phyloP scores from a whole-genome alignment of 176 grass and related monocot genomes.

The Cenchrus fungigraminus region DNA sequence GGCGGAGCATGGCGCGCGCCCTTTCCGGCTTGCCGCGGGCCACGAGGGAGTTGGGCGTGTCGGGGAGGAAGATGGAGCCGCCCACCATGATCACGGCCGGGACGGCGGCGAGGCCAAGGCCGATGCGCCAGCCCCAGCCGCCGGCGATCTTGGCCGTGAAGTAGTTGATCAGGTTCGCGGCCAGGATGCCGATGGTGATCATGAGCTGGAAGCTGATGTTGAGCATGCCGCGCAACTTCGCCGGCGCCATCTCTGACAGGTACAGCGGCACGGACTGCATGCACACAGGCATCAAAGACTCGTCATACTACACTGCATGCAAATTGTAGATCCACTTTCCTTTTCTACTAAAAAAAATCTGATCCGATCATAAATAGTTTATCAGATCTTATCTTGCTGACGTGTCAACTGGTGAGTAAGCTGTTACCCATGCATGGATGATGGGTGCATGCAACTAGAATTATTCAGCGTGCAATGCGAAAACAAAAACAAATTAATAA shows the following conservation, averaged over 20 bases:
- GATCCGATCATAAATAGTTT: not conserved
- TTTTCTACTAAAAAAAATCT: not conserved
- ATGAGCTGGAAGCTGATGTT: conserved; percentile 58
- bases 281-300: not conserved
- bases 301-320: not conserved
- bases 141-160: conserved; percentile 39
- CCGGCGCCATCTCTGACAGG: conserved; percentile 56
- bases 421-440: not conserved
- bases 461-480: not conserved
- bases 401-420: not conserved
- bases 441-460: not conserved
- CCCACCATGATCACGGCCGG: conserved; percentile 41
- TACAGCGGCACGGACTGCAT: conserved; percentile 48
- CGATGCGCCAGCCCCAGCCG: conserved; percentile 49
- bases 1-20: conserved; percentile 47
- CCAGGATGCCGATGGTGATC: conserved; percentile 53
- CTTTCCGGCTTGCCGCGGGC: conserved; percentile 9
- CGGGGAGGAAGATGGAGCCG: conserved; percentile 46
- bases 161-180: conserved; percentile 52
- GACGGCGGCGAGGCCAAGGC: conserved; percentile 39
- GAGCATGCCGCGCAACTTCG: conserved; percentile 50
- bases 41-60: conserved; percentile 51
- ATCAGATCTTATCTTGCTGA: not conserved
- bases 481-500: not conserved
- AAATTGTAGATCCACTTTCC: not conserved